Conservation (phyloP, 1,284 basidiomycete genomes). For the Cryptococcus maquisensis region DNA sequence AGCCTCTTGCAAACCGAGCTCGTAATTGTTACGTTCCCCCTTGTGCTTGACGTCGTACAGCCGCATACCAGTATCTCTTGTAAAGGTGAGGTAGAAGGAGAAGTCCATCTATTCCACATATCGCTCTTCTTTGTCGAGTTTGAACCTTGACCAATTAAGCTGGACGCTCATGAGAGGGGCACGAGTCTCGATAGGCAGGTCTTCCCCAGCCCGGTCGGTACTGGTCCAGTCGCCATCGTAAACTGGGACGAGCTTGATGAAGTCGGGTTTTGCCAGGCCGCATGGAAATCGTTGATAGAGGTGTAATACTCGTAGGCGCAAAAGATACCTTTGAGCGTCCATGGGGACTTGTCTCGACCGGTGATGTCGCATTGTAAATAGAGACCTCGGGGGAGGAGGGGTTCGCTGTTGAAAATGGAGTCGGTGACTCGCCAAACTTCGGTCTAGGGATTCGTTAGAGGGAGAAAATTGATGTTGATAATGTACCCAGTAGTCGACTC, state of each 20-base stretch:
- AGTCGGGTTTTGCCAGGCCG: conserved; percentile 26
- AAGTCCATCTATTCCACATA: conserved; percentile 65
- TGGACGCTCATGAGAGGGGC: conserved; percentile 49
- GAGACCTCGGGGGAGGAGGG: conserved; percentile 36
- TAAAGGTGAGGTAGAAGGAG: conserved; percentile 61
- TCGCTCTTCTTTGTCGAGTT: conserved; percentile 55
- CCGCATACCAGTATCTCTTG: conserved; percentile 62
- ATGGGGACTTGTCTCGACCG: conserved; percentile 29
- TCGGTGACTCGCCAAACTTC: conserved; percentile 16
- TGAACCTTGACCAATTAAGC: conserved; percentile 58
- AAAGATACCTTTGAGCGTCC: conserved; percentile 22
- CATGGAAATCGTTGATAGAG: conserved; percentile 35
- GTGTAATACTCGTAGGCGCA: conserved; percentile 26
- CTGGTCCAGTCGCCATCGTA: conserved; percentile 24
- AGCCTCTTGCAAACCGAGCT: conserved; percentile 54
- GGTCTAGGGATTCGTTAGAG: conserved; percentile 4
- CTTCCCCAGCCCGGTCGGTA: conserved; percentile 24
- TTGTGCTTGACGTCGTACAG: conserved; percentile 64
- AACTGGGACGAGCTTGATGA: conserved; percentile 29
- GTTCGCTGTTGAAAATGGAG: conserved; percentile 19
- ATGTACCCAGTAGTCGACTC: conserved; percentile 21
- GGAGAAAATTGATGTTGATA: background rate
- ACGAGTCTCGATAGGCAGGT: conserved; percentile 25
- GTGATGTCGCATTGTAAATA: conserved; percentile 30
- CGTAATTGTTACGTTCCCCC: conserved; percentile 61